Evolutionary conservation across 78 protist genomes (phyloP).

Genomic region (slime mould (Dictyostelium discoideum)): DNA sequence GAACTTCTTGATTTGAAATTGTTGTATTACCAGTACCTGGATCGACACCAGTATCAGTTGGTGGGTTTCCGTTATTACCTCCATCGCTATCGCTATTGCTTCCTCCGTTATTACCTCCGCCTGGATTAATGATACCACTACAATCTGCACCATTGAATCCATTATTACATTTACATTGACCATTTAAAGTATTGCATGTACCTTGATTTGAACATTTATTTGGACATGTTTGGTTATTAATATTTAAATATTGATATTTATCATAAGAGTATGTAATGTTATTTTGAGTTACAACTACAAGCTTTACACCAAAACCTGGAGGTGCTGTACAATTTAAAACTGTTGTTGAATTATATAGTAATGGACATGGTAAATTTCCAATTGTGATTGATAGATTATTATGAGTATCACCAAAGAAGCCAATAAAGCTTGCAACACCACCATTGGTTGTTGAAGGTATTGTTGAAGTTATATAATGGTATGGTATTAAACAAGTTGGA

Average conservation of each 20-base stretch:
- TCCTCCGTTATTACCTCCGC: background rate
- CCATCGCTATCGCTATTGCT: background rate
- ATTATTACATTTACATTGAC: background rate
- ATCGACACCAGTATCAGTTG: background rate
- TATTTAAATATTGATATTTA: background rate
- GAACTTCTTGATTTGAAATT: background rate
- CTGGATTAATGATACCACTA: background rate
- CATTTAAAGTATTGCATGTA: background rate
- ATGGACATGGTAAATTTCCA: background rate
- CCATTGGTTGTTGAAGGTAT: background rate
- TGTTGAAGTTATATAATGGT: background rate
- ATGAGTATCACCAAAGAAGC: background rate
- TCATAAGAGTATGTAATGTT: background rate
- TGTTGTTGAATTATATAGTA: background rate
- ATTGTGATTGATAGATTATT: background rate
- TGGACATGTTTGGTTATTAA: background rate
- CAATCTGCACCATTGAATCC: background rate
- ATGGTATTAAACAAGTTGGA: background rate
- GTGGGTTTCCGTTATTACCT: background rate
- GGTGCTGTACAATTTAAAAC: background rate
- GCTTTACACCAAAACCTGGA: background rate
- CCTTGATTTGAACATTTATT: background rate
- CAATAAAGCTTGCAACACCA: background rate
- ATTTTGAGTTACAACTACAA: background rate
- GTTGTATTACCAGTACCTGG: background rate